These are phyloP conservation scores for Thraustotheca clavata DNA, from an alignment of 352 stramenopile species.

Conservation along the genomic window DNA sequence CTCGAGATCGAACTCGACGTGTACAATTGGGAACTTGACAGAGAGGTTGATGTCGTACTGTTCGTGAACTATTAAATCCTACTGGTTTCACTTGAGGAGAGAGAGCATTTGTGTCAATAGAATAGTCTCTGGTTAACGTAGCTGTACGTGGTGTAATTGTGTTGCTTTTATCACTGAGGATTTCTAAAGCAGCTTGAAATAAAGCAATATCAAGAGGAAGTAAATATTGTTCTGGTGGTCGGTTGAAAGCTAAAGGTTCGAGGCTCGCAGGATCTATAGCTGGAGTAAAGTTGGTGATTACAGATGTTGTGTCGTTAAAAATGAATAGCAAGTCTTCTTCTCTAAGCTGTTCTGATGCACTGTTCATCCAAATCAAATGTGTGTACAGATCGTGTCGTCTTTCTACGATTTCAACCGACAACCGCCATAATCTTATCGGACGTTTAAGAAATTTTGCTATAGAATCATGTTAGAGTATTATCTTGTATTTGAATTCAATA, in stretches of 20 bases:
- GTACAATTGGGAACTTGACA: slow-evolving; percentile 80
- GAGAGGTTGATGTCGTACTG: slow-evolving; percentile 67
- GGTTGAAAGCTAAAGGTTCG: slow-evolving; percentile 15
- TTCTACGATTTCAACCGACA: too few relatives aligned
- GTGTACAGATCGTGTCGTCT: too few relatives aligned
- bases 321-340: too few relatives aligned
- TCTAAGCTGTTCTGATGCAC: too few relatives aligned
- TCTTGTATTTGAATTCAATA: too few relatives aligned
- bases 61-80: slow-evolving; percentile 55
- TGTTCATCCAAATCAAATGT: too few relatives aligned
- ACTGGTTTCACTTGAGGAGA: background rate
- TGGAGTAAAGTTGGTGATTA: too few relatives aligned
- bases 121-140: background rate
- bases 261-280: slow-evolving; percentile 1
- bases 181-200: slow-evolving; percentile 8
- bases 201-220: slow-evolving; percentile 13
- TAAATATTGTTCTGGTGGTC: slow-evolving; percentile 3
- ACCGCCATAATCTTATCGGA: too few relatives aligned
- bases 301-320: too few relatives aligned
- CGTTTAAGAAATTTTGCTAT: too few relatives aligned
- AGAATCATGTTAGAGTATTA: too few relatives aligned
- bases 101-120: background rate
- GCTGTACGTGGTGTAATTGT: background rate
- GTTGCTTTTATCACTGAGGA: background rate
- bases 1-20: slow-evolving; percentile 75